Base-by-base conservation (phyloP, 805 yeast species). In the Nakazawaea holstii region DNA sequence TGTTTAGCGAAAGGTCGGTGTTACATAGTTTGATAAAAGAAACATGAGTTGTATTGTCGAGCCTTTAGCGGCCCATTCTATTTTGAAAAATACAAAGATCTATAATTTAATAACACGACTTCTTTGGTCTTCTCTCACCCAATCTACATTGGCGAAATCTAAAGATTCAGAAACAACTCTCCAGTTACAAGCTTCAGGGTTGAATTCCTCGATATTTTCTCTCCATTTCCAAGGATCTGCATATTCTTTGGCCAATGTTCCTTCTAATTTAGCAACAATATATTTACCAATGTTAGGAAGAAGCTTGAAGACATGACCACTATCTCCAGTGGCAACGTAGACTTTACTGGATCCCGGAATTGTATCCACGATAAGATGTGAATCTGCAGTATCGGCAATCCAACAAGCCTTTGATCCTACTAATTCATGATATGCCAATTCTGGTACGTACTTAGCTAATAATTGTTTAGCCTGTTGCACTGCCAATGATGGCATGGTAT, bases 291-390 rank as follows among this genome's bases (percentile, higher is more conserved):
- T 70, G 38, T 62, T 68, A 13, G 79, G 79, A 46, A 74, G 52
- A 39, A 69, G 69, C 54, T 73, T 74, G 57, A 66, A 73, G 4
- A 65, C 75, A 55, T 73, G 78, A 8, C 77, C 76, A 3, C 77
- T 67, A 53, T 73, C 78, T 14, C 79, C 79, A 9, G 73, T 61
- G 0, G 75, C 76, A n/a, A 74, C 68, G 43, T 51, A 63, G 1
- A 70, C 58, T 27, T 64, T 65, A 0, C 46, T 37, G 14, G 52
- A 51, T 1, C 53, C 53, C 1, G 77, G 78, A 20, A 67, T 61
- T 27, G 49, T 49, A 51, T 72, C 74, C 20, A 73, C 65, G 11
- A 73, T 55, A 46, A 71, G 72, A 48, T 72, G 66, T 7, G 69
- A 59, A 47, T 68, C 68, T 8, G 67, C 52, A 6, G 77, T 65